Percentiles rank a stretch among this genome's conserved stretches.
These are phyloP conservation scores for Trichoderma pleuroti DNA, from an alignment of 2,329 filamentous ascomycete species.

Conservation along the genomic window DNA sequence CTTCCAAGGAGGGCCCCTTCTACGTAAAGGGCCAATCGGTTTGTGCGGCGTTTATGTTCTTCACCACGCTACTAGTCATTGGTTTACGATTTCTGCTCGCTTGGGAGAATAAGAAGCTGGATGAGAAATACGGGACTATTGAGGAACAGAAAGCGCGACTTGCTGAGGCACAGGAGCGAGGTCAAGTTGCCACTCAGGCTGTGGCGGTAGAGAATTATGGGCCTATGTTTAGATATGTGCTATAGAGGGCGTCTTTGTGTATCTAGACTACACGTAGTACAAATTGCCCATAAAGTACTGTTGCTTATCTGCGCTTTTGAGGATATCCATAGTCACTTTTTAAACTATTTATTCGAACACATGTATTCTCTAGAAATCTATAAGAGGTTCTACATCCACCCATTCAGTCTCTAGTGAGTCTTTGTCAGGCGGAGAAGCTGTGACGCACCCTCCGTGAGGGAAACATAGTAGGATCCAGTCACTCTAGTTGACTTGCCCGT, in stretches of 20 bases:
- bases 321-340: background rate
- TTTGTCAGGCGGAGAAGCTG: constrained; percentile 10
- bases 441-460: constrained; percentile 14
- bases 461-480: constrained; percentile 8
- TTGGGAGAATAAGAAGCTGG: constrained; percentile 24
- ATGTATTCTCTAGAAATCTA: background rate
- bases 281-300: background rate
- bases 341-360: background rate
- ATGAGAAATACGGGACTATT: constrained; percentile 10
- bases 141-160: constrained; percentile 10
- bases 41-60: constrained; percentile 25
- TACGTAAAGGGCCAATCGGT: constrained; percentile 37
- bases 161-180: background rate
- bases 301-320: background rate
- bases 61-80: constrained; percentile 21
- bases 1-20: constrained; percentile 50
- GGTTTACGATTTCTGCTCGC: constrained; percentile 17
- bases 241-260: constrained; percentile 6
- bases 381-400: background rate
- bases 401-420: background rate
- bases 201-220: constrained; percentile 25
- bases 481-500: constrained; percentile 12
- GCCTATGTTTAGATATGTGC: constrained; percentile 24
- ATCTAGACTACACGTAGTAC: background rate
- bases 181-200: background rate